A percentile compares a stretch with the other conserved stretches of the same genome.
Evolutionary conservation across 2,329 filamentous ascomycete genomes (phyloP).

Genomic region (Microcera coccophila): DNA sequence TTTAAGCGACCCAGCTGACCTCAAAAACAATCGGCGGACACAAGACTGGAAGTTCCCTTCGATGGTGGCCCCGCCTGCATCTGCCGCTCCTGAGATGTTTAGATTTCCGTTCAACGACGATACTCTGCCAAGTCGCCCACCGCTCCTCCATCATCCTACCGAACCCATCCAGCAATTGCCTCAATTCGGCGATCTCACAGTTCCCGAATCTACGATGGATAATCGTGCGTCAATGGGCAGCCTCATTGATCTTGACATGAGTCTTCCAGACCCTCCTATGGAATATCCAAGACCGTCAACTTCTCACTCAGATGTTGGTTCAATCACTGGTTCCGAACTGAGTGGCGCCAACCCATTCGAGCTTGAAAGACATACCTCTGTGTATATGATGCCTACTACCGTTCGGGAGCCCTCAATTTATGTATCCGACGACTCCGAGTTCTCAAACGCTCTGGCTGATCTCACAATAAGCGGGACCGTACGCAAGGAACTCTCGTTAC

Average conservation of each 20-base stretch:
- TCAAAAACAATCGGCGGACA: conserved; percentile 48
- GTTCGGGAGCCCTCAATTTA: conserved; percentile 57
- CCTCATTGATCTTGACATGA: conserved; percentile 54
- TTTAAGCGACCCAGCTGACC: conserved; percentile 55
- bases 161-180: conserved; percentile 45
- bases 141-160: conserved; percentile 48
- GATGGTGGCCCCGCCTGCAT: conserved; percentile 44
- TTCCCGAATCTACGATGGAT: conserved; percentile 31
- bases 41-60: conserved; percentile 58
- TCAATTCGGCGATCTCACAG: conserved; percentile 40
- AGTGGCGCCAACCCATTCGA: conserved; percentile 58
- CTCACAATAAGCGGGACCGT: conserved; percentile 25
- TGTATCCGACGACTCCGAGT: conserved; percentile 56
- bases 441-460: conserved; percentile 37
- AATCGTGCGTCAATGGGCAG: conserved; percentile 44
- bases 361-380: conserved; percentile 58
- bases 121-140: conserved; percentile 36
- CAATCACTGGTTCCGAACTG: conserved; percentile 53
- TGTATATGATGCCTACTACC: conserved; percentile 43
- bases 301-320: conserved; percentile 56
- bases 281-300: conserved; percentile 55
- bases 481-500: conserved; percentile 15
- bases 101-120: conserved; percentile 45
- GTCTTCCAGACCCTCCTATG: conserved; percentile 47
- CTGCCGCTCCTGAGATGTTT: conserved; percentile 51